Evolutionary conservation across 768 basidiomycete species (phyloP), one percentile per base, ranked within the genome.

Genomic region (Cyathus striatus): DNA sequence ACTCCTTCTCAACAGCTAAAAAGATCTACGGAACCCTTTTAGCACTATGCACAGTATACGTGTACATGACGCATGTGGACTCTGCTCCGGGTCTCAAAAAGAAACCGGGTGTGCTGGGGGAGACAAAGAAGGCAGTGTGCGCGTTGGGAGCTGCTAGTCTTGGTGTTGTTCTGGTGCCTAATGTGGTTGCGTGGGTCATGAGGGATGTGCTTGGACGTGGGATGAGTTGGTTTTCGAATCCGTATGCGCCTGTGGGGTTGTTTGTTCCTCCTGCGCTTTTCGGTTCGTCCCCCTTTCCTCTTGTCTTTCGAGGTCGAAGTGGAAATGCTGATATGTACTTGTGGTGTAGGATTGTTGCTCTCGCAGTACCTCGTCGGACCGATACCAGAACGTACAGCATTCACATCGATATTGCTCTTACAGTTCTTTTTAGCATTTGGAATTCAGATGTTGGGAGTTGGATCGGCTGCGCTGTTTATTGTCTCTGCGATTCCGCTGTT

Each of bases 191-290:
- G 0, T 55, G 79, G 2, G 44, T 89, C 10, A 85, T 95, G 81
- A 59, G 63, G 21, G 56, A 59, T 4, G 74, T 79, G 1, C 58
- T 91, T 17, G 72, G 76, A 6, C 84, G 78, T 60, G 73, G 78
- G 0, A 77, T 95, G 78, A 87, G 86, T 53, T 97, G 93, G 93
- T 96, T 90, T 61, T 69, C 76, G 13, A 75, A 70, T 32, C 88
- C 89, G 47, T 73, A 81, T 50, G 72, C 78, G 9, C 72, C 76
- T 1, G 49, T 94, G 6, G 55, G 73, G 17, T 61, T 96, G 17
- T 98, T 90, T 54, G 86, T 74, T 2, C 87, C 90, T 12, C 74
- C 88, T 2, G 79, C 81, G 0, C 54, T 90, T 12, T 64, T 86
- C 12, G 90, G 90, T 85, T 49, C 23, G 77, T 63, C 34, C 23